A percentile compares a stretch with the other conserved stretches of the same genome.
Evolutionary conservation across 164 flowering plant species (phyloP).

Genomic region (Amborella trichopoda): DNA sequence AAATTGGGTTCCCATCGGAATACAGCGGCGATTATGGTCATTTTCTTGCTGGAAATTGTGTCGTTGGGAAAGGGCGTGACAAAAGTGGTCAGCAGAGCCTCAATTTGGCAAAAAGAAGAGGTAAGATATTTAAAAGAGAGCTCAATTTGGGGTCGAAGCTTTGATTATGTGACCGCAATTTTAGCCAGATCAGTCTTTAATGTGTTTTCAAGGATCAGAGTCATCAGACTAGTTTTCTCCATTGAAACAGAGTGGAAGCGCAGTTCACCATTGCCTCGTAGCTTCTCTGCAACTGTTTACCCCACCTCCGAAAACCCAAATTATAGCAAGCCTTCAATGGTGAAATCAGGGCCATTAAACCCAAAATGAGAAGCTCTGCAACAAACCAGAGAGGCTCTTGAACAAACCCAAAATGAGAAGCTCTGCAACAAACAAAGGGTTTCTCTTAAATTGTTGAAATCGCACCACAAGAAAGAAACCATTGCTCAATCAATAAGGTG

Average conservation of each 20-base stretch:
- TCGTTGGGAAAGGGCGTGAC: too few species aligned
- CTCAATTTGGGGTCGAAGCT: slow-evolving; percentile 66
- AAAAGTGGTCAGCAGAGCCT: too few species aligned
- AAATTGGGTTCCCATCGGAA: too few species aligned
- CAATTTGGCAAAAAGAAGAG: slow-evolving; percentile 53
- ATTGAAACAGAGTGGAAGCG: slow-evolving; percentile 15
- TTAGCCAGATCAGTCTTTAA: slow-evolving; percentile 57
- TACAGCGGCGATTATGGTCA: background rate
- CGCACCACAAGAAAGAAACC: too few species aligned
- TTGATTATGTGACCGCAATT: slow-evolving; percentile 31
- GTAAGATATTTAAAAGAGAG: slow-evolving; percentile 47
- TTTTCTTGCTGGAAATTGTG: background rate
- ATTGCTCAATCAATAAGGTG: too few species aligned
- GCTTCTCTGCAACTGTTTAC: slow-evolving; percentile 60
- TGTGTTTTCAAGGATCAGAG: slow-evolving; percentile 38
- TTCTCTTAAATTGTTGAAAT: too few species aligned
- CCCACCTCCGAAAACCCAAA: slow-evolving; percentile 31
- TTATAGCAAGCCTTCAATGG: too few species aligned
- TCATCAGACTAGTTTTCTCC: slow-evolving; percentile 59
- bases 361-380: slow-evolving; percentile 1
- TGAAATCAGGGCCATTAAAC: slow-evolving; percentile 39
- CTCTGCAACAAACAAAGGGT: background rate
- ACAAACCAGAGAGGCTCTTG: background rate
- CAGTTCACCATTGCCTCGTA: slow-evolving; percentile 16
- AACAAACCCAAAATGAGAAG: too few species aligned